Conservation (phyloP, 73 alveolate species). For the Paraurostyla sp. region DNA sequence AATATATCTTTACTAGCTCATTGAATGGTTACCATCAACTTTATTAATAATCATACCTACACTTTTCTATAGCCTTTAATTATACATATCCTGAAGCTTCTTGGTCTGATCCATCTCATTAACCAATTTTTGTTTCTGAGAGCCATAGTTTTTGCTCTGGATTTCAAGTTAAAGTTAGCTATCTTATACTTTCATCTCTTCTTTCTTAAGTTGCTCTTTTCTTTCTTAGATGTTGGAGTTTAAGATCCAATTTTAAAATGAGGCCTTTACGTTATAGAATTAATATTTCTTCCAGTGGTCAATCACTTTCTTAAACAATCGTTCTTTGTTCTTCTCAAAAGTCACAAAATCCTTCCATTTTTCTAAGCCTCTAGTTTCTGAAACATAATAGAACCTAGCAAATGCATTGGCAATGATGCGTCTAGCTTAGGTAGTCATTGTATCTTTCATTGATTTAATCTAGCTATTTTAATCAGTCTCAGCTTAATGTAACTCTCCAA, state of each 20-base stretch:
- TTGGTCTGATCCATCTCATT: constrained; percentile 16
- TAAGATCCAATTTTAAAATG: constrained; percentile 47
- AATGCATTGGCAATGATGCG: constrained; percentile 47
- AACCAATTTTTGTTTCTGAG: neutral
- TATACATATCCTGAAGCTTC: neutral
- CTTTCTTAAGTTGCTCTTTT: neutral
- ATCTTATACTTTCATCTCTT: constrained; percentile 22
- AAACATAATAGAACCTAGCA: constrained; percentile 51
- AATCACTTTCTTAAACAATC: constrained; percentile 25
- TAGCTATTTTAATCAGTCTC: neutral
- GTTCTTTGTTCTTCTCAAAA: constrained; percentile 6
- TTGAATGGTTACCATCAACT: constrained; percentile 37
- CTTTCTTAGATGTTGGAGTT: constrained; percentile 27
- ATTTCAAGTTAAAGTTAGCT: neutral
- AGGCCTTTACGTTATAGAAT: constrained; percentile 36
- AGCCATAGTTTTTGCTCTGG: neutral
- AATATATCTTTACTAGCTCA: constrained; percentile 60
- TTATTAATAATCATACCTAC: constrained; percentile 20
- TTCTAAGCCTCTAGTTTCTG: constrained; percentile 48
- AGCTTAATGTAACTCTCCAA: neutral
- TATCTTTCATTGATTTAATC: neutral
- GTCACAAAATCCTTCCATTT: constrained; percentile 55
- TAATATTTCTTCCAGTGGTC: constrained; percentile 1
- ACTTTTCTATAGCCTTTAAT: constrained; percentile 4
- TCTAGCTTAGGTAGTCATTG: constrained; percentile 15